These are phyloP conservation scores for Pythium coloratum DNA, from an alignment of 352 stramenopile species.

Conservation along the genomic window DNA sequence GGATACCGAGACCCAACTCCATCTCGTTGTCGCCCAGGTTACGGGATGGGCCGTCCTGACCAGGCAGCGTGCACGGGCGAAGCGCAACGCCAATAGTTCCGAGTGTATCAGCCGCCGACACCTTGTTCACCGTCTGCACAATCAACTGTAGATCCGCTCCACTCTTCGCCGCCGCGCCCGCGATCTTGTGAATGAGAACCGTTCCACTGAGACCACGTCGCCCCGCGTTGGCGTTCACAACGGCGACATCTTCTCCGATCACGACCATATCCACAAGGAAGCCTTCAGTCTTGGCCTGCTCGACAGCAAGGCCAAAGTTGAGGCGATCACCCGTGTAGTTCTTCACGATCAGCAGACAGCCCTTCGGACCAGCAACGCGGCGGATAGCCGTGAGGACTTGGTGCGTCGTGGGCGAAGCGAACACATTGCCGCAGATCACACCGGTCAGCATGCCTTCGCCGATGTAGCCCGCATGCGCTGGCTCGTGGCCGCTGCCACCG, in stretches of 20 bases:
- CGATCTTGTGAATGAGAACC: constrained; percentile 97
- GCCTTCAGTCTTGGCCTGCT: constrained; percentile 93
- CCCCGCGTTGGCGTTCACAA: constrained; percentile 94
- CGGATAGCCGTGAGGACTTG: constrained; percentile 96
- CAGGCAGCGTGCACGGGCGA: constrained; percentile 93
- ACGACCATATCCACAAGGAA: constrained; percentile 94
- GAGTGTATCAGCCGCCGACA: constrained; percentile 67
- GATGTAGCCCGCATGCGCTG: constrained; percentile 96
- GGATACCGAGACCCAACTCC: constrained; percentile 96
- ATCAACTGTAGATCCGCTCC: constrained; percentile 79
- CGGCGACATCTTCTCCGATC: constrained; percentile 93
- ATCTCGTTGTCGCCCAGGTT: constrained; percentile 63
- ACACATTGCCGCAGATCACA: constrained; percentile 96
- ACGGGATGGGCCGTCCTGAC: constrained; percentile 66
- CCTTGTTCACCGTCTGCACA: constrained; percentile 59
- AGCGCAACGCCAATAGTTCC: constrained; percentile 95
- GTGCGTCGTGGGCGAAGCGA: constrained; percentile 93
- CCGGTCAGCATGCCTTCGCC: constrained; percentile 95
- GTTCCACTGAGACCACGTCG: constrained; percentile 96
- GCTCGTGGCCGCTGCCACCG: constrained; percentile 91
- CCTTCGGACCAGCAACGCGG: constrained; percentile 68
- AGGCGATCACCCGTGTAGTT: constrained; percentile 99
- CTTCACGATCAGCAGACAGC: constrained; percentile 97
- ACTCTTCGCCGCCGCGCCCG: constrained; percentile 85
- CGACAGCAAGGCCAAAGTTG: constrained; percentile 98